Percentiles rank a stretch among this genome's conserved stretches.
Evolutionary conservation across 1,139 yeast species (phyloP).

Genomic region (Geotrichum carabidarum): DNA sequence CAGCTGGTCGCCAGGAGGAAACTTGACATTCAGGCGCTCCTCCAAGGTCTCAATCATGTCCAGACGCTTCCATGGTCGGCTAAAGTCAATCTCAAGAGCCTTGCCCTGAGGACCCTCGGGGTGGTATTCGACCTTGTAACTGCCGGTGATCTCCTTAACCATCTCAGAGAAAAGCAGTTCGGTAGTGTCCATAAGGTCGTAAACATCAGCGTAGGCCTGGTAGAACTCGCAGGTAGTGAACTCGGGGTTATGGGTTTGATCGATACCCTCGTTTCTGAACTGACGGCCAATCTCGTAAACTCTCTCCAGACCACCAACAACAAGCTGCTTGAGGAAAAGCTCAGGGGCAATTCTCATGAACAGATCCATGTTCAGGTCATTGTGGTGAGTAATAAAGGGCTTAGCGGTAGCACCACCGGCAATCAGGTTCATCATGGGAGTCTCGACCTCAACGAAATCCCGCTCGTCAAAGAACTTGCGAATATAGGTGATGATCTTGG

Average conservation of each 20-base stretch:
- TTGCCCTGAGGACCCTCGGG: constrained; percentile 83
- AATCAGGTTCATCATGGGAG: constrained; percentile 97
- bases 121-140: constrained; percentile 77
- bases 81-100: constrained; percentile 74
- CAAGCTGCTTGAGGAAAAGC: constrained; percentile 90
- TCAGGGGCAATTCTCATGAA: constrained; percentile 98
- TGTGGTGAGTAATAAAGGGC: constrained; percentile 95
- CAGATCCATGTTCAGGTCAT: constrained; percentile 93
- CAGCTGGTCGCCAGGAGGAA: constrained; percentile 93
- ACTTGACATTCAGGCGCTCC: constrained; percentile 74
- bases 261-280: constrained; percentile 98
- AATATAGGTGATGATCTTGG: constrained; percentile 81
- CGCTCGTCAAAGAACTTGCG: constrained; percentile 82
- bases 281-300: constrained; percentile 99
- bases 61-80: constrained; percentile 97
- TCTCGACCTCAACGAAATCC: constrained; percentile 91
- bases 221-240: constrained; percentile 97
- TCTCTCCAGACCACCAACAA: constrained; percentile 97
- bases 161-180: constrained; percentile 91
- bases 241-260: constrained; percentile 96
- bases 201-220: constrained; percentile 90
- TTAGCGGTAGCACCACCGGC: constrained; percentile 99
- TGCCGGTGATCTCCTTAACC: constrained; percentile 94
- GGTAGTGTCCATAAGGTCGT: constrained; percentile 94
- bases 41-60: constrained; percentile 96